Evolutionary conservation across 495 filamentous ascomycete species (phyloP), one percentile per base, ranked within the genome.

Genomic region (Neurospora tetrasperma): DNA sequence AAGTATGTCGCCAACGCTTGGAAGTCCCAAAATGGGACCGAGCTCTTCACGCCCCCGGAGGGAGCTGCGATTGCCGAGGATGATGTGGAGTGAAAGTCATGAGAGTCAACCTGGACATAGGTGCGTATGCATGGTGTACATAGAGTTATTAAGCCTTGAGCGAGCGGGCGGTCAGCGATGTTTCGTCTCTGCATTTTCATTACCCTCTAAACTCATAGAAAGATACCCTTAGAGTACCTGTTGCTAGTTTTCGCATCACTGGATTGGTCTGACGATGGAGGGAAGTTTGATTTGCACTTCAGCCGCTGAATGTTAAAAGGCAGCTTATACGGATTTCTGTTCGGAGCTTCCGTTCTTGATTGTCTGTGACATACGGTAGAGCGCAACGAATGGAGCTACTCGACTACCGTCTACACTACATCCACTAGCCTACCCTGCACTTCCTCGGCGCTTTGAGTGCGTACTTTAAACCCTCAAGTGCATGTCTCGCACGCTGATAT

Each of bases 1-100:
- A 99, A 99, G 93, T 97, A 76, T 69, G 75, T 79, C 11, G 46
- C 68, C 3, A 42, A 74, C 4, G 76, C 76, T 3, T 76, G 76
- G 78, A 71, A 62, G 5, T 12, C 54, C 6, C 54, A 62, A 62
- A 27, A 71, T 27, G 72, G 54, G 14, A 48, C 44, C 31, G 41
- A 54, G 43, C 54, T 59, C 1, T 77, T 73, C 39, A 72, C 69
- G 9, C 70, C 72, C n/a, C 75, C 74, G 1, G 74, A 75, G n/a
- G 73, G 73, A 18, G 73, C n/a, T 16, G 59, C 42, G 5, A 70
- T 74, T 62, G 54, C 72, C 5, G 74, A 75, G 40, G 72, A 73
- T 42, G 72, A 35, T 16, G 54, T 62, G 54, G 54, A 62, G 6
- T 62, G 12, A 62, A 62, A 31, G 20, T 31, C 54, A 31, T 59